phyloP scores from a whole-genome alignment of 768 basidiomycete genomes.

The Tulasnella sp. region DNA sequence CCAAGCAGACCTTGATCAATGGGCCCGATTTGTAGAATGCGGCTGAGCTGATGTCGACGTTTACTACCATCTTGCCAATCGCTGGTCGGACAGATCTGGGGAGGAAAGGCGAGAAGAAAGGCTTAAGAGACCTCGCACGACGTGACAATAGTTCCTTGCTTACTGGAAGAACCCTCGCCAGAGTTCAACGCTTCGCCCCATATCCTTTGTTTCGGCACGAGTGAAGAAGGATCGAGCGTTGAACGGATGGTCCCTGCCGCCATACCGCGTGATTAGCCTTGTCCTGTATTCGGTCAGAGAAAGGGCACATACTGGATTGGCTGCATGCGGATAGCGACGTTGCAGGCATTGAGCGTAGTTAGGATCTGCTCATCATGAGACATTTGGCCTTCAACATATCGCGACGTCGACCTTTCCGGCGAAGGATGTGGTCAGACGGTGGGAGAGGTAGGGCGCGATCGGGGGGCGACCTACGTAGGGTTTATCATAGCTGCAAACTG shows the following conservation, averaged over 20 bases:
- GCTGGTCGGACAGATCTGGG: constrained; percentile 58
- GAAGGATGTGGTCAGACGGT: background rate
- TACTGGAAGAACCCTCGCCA: constrained; percentile 78
- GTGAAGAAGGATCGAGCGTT: constrained; percentile 75
- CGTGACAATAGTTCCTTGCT: background rate
- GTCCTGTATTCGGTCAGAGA: background rate
- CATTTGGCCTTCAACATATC: constrained; percentile 62
- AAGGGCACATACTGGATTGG: constrained; percentile 46
- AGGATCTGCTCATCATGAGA: constrained; percentile 63
- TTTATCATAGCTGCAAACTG: constrained; percentile 57
- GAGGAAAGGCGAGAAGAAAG: background rate
- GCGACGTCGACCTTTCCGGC: constrained; percentile 50
- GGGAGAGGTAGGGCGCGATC: background rate
- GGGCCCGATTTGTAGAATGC: constrained; percentile 60
- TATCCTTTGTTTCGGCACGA: constrained; percentile 45
- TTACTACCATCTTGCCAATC: constrained; percentile 59
- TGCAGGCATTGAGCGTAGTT: constrained; percentile 59
- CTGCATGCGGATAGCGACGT: constrained; percentile 71
- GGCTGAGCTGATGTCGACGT: constrained; percentile 73
- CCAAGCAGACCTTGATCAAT: constrained; percentile 55
- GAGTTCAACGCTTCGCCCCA: constrained; percentile 57
- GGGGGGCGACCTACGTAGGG: constrained; percentile 42
- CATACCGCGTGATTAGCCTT: background rate
- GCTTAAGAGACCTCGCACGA: background rate
- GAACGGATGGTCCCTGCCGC: constrained; percentile 52